phyloP scores from a whole-genome alignment of 2,329 filamentous ascomycete species.

The Hypoxylon sp. region DNA sequence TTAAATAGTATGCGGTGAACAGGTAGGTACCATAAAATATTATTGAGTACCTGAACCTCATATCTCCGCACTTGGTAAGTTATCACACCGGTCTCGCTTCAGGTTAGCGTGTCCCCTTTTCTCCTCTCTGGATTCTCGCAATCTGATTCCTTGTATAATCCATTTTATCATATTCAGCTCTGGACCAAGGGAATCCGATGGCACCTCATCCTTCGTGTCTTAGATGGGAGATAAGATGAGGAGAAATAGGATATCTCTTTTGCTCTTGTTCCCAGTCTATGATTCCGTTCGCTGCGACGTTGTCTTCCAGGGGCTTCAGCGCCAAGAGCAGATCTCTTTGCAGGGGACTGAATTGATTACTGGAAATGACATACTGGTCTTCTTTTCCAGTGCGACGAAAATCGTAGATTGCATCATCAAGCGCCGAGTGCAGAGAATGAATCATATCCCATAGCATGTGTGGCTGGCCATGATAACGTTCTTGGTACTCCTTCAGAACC shows the following conservation, averaged over 20 bases:
- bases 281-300: neutral
- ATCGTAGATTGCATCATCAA: neutral
- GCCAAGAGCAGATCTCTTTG: neutral
- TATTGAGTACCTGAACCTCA: neutral
- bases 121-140: neutral
- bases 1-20: no score
- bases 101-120: neutral
- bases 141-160: neutral
- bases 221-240: no score
- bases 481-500: no score
- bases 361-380: neutral
- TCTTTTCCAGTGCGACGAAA: neutral
- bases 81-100: neutral
- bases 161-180: no score
- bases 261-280: neutral
- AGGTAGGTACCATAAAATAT: neutral
- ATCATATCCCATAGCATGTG: neutral
- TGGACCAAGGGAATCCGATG: no score
- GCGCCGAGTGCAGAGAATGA: neutral
- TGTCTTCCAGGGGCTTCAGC: neutral
- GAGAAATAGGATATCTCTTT: neutral
- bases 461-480: neutral
- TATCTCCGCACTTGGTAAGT: neutral
- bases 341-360: neutral
- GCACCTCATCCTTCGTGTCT: no score